Evolutionary conservation across 163 green algal genomes (phyloP), one percentile per base, ranked within the genome.

Genomic region (Scenedesmus sp.): DNA sequence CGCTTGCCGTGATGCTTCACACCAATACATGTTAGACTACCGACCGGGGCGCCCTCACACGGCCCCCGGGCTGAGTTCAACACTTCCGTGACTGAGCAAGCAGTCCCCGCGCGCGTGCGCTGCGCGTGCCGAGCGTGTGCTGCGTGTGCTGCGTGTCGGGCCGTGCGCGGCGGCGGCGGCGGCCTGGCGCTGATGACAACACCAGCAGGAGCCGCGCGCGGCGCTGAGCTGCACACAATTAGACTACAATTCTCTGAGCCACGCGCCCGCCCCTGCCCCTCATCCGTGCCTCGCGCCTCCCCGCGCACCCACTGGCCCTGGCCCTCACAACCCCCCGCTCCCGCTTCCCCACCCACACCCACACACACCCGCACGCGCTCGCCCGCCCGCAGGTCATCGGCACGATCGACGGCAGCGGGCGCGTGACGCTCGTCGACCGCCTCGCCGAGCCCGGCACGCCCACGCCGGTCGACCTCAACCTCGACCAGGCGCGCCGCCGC

Each of bases 401-500:
- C 45, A 83, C 82, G 51, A 97, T 98, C 71, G 91, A 95, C 78
- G 95, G 94, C 85, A 91, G 74, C 51, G 95, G 95, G 18, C 89
- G 91, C 29, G 90, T 98, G 24, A 88, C 80, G 28, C 81, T 98
- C 33, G 84, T 90, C 62, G 94, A 98, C 87, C 82, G 78, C 42
- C 76, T 89, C 22, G 91, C 91, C 0, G 76, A 85, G 4, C 77
- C 82, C 1, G 88, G 66, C 57, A 69, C 84, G n/a, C 90, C 87
- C 22, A 82, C 85, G 9, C 86, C 95, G 15, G 95, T 98, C 26
- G 95, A 98, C 83, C 89, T 98, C 51, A 92, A 98, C 72, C 87
- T 98, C 65, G 93, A 96, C 51, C 64, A 83, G 75, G 91, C 98
- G 36, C 17, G 44, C 54, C 5, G 54, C 22, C 39, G 39, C 7